Conservation (phyloP, 257 asterid species). For the Fraxinus americana region DNA sequence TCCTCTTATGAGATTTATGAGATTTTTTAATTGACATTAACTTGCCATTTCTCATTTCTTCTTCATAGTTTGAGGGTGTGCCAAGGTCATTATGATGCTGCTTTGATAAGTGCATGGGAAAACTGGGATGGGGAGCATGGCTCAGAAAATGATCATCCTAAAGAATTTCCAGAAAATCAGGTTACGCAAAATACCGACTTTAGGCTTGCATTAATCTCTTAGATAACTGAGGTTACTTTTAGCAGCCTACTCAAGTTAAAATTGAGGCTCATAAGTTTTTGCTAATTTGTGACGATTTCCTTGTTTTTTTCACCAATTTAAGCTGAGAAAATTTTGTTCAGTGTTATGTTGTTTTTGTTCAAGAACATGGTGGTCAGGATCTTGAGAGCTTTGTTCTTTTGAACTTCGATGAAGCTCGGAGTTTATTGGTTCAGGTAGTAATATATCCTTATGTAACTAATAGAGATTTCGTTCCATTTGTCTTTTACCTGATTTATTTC, state of each 20-base stretch:
- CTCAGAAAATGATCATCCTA: constrained; percentile 78
- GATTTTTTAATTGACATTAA: constrained; percentile 14
- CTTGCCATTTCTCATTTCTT: constrained; percentile 22
- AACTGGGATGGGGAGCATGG: constrained; percentile 69
- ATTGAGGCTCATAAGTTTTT: background rate
- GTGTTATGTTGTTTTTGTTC: constrained; percentile 82
- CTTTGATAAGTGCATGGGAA: constrained; percentile 88
- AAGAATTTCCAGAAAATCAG: constrained; percentile 27
- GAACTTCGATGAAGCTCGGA: constrained; percentile 81
- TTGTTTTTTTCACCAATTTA: background rate
- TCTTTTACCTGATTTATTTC: constrained; percentile 26
- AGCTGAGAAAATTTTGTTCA: constrained; percentile 36
- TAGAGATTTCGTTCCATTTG: constrained; percentile 8
- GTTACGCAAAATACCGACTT: constrained; percentile 37
- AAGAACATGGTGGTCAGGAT: constrained; percentile 88
- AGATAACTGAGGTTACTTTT: background rate
- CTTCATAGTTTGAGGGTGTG: constrained; percentile 77
- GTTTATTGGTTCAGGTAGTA: constrained; percentile 80
- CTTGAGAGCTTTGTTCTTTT: constrained; percentile 87
- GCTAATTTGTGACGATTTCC: background rate
- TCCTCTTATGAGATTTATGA: background rate
- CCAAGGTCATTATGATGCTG: constrained; percentile 78
- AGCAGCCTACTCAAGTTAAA: background rate
- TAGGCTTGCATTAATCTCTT: constrained; percentile 4
- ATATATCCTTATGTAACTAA: constrained; percentile 13